phyloP scores from a whole-genome alignment of 2,329 filamentous ascomycete species.

The Fusarium foetens region DNA sequence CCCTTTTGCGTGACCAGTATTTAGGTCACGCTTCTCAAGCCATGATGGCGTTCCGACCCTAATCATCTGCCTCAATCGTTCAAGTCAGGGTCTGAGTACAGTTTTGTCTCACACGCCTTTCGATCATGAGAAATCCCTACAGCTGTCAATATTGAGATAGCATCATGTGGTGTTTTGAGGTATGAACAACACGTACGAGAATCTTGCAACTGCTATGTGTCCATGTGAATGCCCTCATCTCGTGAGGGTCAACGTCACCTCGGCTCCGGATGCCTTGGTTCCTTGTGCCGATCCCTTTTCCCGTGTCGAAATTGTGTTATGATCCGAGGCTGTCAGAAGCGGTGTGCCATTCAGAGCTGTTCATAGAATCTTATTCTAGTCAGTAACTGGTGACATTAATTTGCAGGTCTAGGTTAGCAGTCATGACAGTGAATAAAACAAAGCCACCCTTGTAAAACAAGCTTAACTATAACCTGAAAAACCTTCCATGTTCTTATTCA shows the following conservation, averaged over 20 bases:
- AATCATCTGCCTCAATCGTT: conserved; percentile 44
- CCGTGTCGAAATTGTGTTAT: not conserved
- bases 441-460: not conserved
- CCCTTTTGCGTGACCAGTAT: conserved; percentile 30
- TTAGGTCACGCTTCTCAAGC: conserved; percentile 34
- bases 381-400: not conserved
- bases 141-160: conserved; percentile 10
- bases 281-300: conserved; percentile 11
- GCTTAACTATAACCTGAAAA: not conserved
- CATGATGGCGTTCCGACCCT: conserved; percentile 27
- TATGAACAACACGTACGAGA: conserved; percentile 13
- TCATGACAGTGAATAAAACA: not conserved
- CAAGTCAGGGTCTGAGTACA: conserved; percentile 36
- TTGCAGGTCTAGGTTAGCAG: not conserved
- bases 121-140: conserved; percentile 12
- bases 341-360: not conserved
- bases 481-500: not conserved
- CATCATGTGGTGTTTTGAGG: conserved; percentile 22
- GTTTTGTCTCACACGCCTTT: conserved; percentile 29
- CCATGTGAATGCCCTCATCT: conserved; percentile 43
- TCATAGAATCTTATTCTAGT: conserved; percentile 1
- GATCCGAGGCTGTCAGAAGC: conserved; percentile 4
- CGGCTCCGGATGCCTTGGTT: conserved; percentile 13
- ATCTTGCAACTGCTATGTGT: not conserved
- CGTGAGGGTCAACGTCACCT: conserved; percentile 26